A percentile compares a stretch with the other conserved stretches of the same genome.
Conservation (phyloP, 805 yeast genomes). For the Saccharomycopsis malanga region DNA sequence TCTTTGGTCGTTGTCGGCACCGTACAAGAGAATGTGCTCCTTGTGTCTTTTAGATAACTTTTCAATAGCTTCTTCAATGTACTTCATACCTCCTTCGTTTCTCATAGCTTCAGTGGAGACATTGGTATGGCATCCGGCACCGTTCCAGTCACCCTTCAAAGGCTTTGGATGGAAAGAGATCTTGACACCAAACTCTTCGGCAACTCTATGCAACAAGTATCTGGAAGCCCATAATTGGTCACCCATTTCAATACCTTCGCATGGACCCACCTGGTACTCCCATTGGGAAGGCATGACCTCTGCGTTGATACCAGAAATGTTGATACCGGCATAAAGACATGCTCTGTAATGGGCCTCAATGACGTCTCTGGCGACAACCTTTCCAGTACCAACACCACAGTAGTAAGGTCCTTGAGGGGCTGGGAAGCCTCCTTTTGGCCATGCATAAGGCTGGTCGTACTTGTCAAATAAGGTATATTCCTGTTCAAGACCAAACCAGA, state of each 20-base stretch:
- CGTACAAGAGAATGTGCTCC: conserved; percentile 93
- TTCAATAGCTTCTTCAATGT: conserved; percentile 86
- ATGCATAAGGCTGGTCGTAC: conserved; percentile 84
- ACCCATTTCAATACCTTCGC: conserved; percentile 93
- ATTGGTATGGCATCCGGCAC: conserved; percentile 99
- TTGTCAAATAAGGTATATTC: conserved; percentile 96
- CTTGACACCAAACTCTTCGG: conserved; percentile 98
- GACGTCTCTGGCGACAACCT: conserved; percentile 95
- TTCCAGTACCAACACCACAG: conserved; percentile 99
- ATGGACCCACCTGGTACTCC: conserved; percentile 99
- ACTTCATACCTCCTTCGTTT: conserved; percentile 91
- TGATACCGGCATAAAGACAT: conserved; percentile 86
- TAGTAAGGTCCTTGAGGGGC: conserved; percentile 99
- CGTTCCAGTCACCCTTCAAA: conserved; percentile 98
- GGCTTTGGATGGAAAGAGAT: conserved; percentile 99
- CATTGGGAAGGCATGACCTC: conserved; percentile 99
- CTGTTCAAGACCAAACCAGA: conserved; percentile 99
- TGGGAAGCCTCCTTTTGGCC: conserved; percentile 99
- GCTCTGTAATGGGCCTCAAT: conserved; percentile 99
- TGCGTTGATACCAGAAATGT: conserved; percentile 94
- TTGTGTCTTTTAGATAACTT: conserved; percentile 92
- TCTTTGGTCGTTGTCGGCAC: conserved; percentile 92
- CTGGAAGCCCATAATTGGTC: conserved; percentile 96
- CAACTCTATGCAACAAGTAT: conserved; percentile 86
- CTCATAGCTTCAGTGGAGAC: conserved; percentile 93